Conservation (phyloP, 371 early-diverging fungal species). For the Mucor ambiguus region DNA sequence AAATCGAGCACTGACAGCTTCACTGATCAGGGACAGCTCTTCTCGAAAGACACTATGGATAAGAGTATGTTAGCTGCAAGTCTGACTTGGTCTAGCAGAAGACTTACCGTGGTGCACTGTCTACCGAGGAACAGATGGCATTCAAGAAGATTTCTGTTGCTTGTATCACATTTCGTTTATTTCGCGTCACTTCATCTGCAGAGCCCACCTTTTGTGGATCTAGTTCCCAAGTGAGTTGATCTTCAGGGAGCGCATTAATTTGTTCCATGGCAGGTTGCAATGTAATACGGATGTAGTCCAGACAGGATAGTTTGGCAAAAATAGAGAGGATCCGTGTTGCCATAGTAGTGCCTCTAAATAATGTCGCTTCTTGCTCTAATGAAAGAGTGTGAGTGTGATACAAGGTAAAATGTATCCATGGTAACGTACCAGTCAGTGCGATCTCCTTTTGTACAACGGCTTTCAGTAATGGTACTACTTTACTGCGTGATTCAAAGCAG, state of each 20-base stretch:
- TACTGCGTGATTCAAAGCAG: constrained; percentile 78
- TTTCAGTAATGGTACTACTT: constrained; percentile 70
- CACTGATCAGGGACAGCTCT: constrained; percentile 75
- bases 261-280: constrained; percentile 75
- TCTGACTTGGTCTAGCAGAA: no score
- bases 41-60: constrained; percentile 71
- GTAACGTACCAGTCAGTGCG: constrained; percentile 59
- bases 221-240: constrained; percentile 68
- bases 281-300: constrained; percentile 79
- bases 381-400: background rate
- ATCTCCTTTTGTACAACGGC: constrained; percentile 84
- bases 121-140: constrained; percentile 73
- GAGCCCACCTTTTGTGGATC: constrained; percentile 79
- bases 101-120: constrained; percentile 64
- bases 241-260: constrained; percentile 48
- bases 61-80: no score
- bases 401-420: background rate
- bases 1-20: constrained; percentile 79
- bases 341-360: constrained; percentile 93
- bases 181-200: constrained; percentile 62
- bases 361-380: constrained; percentile 73
- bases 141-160: constrained; percentile 81
- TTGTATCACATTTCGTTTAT: constrained; percentile 76
- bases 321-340: constrained; percentile 84
- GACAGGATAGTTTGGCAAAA: constrained; percentile 77